Evolutionary conservation across 2,329 filamentous ascomycete genomes (phyloP), one percentile per base, ranked within the genome.

Genomic region (Sporothrix brasiliensis): DNA sequence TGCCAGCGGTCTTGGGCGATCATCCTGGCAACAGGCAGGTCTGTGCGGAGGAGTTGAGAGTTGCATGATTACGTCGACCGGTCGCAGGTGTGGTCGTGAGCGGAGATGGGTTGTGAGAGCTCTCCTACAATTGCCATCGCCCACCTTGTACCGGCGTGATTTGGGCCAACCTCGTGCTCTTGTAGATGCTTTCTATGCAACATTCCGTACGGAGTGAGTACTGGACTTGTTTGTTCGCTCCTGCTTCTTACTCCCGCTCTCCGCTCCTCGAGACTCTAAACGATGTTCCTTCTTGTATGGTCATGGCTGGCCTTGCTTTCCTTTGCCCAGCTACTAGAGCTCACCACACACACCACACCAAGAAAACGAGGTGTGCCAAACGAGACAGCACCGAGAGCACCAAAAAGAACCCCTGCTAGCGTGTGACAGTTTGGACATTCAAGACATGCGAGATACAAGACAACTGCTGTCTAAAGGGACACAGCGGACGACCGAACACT

Each of bases 1-100:
- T 63, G 39, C 21, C 58, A 63, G 58, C 58, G 58, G 39, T 27
- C 39, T 63, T 63, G 58, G 56, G 19, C 21, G 58, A 63, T 63
- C 39, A 3, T 24, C 19, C 21, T 63, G 58, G 58, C 39, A 13
- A 4, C 41, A 2, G 2, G 16, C 13, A 63, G 58, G 58, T 63
- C 58, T 63, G 58, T 63, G 58, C 58, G 21, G 58, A 63, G 39
- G 58, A 24, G 58, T 61, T 16, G 58, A 27, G 41, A 19, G 39
- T 47, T 61, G 14, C 14, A 19, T 58, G 9, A 34, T 34, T 34
- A 34, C 34, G 34, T 34, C 34, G 34, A 1, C 34, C 34, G 7
- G 34, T 34, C 34, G 34, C 34, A 34, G 34, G 34, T 9, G 34
- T 34, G 34, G 34, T 34, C 34, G 34, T 6, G 34, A 34, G 34